Base-by-base conservation (phyloP, 202 grass and related monocot genomes). In the Sporobolus alterniflorus region DNA sequence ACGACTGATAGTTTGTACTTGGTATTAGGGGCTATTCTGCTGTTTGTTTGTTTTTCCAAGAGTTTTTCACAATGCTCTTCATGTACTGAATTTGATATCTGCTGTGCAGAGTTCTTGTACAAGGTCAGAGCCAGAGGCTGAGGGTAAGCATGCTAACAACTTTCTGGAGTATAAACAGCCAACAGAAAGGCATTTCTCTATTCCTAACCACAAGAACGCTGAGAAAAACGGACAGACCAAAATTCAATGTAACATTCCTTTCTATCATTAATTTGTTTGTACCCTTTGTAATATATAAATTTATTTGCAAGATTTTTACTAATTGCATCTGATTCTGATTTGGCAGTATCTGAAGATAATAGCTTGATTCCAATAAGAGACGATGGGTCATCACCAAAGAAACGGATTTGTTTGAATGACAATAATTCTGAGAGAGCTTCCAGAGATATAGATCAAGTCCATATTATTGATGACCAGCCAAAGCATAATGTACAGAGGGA, bases 101-200 rank as follows among this genome's bases (percentile, higher is more conserved):
- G 59, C 89, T 41, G 1, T 81, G 86, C 83, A 99, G 96, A 99
- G 96, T 54, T 99, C 96, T 78, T 99, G 96, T 66, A 99, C 96
- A 78, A 89, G 93, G 84, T 99, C 91, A 76, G 91, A 94, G 65
- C 48, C 83, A 40, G 96, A 99, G 78, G 93, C 93, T 87, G 93
- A 96, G 75, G 90, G 96, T 88, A 89, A 85, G 63, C 77, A 89
- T 10, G 69, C 82, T 42, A 84, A 86, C 85, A 86, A 81, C 59
- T 66, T 83, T 75, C 25, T 86, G 70, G 84, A 92, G 55, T 77
- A 77, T 64, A 88, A 90, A 25, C 85, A 77, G 55, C 15, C 51
- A 57, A 79, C 71, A 41, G 66, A 46, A 76, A 73, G 43, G 17
- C 20, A 83, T 61, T 50, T 51, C 25, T 75, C 73, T 67, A 73